Evolutionary conservation across 1,284 basidiomycete species (phyloP).

Genomic region (Phylloporus sp.): DNA sequence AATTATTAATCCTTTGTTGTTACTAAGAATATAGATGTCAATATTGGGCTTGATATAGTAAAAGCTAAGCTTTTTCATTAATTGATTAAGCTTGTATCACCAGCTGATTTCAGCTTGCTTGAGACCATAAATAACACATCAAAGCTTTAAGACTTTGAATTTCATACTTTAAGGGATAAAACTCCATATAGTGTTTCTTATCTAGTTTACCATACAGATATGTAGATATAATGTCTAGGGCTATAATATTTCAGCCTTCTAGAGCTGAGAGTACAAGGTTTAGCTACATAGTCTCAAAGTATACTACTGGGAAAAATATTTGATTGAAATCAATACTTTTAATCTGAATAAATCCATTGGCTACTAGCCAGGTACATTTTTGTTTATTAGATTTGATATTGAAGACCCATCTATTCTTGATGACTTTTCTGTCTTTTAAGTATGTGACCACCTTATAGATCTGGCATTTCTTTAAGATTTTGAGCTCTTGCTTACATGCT

Average conservation of each 20-base stretch:
- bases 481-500: too few relatives aligned
- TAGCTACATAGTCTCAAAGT: too few relatives aligned
- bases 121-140: not conserved
- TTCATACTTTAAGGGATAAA: not conserved
- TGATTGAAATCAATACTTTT: slow-evolving; percentile 21
- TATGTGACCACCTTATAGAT: too few relatives aligned
- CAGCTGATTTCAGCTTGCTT: slow-evolving; percentile 4
- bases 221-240: not conserved
- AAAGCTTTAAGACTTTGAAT: not conserved
- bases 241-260: not conserved
- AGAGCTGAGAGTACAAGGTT: not conserved
- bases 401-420: slow-evolving; percentile 37
- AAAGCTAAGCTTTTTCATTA: not conserved
- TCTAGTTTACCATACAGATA: not conserved
- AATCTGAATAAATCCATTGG: slow-evolving; percentile 45
- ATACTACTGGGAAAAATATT: too few relatives aligned
- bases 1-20: not conserved
- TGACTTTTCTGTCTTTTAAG: too few relatives aligned
- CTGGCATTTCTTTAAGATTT: too few relatives aligned
- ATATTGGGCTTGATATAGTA: too few relatives aligned
- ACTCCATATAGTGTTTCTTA: not conserved
- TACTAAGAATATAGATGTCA: not conserved
- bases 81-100: not conserved
- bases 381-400: slow-evolving; percentile 40
- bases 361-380: slow-evolving; percentile 44